Evolutionary conservation across 306 rosid species (phyloP).

Genomic region (Prunus armeniaca): DNA sequence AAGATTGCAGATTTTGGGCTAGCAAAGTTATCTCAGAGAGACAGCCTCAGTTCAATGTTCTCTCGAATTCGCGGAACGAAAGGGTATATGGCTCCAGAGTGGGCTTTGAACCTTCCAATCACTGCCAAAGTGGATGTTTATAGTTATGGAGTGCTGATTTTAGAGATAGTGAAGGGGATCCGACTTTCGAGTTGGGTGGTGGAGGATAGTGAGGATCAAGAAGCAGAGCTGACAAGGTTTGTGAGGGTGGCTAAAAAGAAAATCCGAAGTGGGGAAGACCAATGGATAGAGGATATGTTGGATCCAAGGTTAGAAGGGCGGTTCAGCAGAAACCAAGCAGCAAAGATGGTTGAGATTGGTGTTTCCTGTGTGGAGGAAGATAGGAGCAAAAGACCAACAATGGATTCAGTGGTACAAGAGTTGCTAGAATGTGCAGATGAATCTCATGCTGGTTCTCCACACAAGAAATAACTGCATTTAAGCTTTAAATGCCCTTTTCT

Average conservation of each 20-base stretch:
- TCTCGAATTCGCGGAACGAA: conserved; percentile 39
- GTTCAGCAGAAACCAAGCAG: conserved; percentile 3
- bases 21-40: conserved; percentile 39
- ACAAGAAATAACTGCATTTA: not conserved
- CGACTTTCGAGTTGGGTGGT: conserved; percentile 8
- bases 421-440: conserved; percentile 12
- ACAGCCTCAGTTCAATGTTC: conserved; percentile 20
- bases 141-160: conserved; percentile 50
- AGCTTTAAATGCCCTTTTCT: not conserved
- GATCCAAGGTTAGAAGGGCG: not conserved
- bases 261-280: not conserved
- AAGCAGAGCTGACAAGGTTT: conserved; percentile 10
- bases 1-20: conserved; percentile 63
- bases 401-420: not conserved
- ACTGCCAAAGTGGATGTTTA: conserved; percentile 59
- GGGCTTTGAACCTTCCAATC: conserved; percentile 47
- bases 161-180: conserved; percentile 44
- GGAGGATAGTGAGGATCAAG: conserved; percentile 10
- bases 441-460: not conserved
- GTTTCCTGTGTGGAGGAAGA: conserved; percentile 13
- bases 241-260: conserved; percentile 2
- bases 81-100: conserved; percentile 66
- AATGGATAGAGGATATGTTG: conserved; percentile 13
- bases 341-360: conserved; percentile 15
- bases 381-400: conserved; percentile 7